Percentiles rank a stretch among this genome's conserved stretches.
These are phyloP conservation scores for Combretum micranthum DNA, from an alignment of 345 rosid genomes.

Conservation along the genomic window DNA sequence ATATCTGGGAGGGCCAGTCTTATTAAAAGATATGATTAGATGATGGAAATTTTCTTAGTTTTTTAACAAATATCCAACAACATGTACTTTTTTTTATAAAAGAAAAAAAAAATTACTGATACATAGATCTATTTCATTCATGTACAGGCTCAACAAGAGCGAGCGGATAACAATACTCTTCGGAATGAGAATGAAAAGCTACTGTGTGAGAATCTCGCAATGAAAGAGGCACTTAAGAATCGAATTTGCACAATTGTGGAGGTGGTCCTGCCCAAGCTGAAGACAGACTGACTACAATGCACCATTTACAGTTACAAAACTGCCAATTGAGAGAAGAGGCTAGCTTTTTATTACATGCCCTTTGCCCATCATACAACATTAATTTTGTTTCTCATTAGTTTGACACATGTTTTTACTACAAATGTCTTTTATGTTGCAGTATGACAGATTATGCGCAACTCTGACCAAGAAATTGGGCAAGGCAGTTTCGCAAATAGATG, in stretches of 20 bases:
- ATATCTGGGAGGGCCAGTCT: too few relatives aligned
- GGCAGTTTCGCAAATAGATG: constrained; percentile 8
- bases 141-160: constrained; percentile 46
- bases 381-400: too few relatives aligned
- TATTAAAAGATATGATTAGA: too few relatives aligned
- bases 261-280: constrained; percentile 53
- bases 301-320: constrained; percentile 42
- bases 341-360: constrained; percentile 5
- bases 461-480: constrained; percentile 26
- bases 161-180: constrained; percentile 39
- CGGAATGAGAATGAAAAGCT: constrained; percentile 54
- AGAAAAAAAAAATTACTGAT: too few relatives aligned
- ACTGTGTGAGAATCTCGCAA: constrained; percentile 37
- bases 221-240: constrained; percentile 44
- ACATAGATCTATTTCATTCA: not conserved
- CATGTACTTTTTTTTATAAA: too few relatives aligned
- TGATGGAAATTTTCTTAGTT: too few relatives aligned
- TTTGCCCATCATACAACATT: not conserved
- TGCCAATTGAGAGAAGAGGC: constrained; percentile 41
- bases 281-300: constrained; percentile 26
- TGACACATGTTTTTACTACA: too few relatives aligned
- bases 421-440: too few relatives aligned
- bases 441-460: too few relatives aligned
- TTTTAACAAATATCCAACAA: not conserved
- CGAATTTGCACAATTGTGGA: constrained; percentile 60